Base-by-base conservation (phyloP, 2,329 filamentous ascomycete genomes). In the Drechslerella dactyloides region DNA sequence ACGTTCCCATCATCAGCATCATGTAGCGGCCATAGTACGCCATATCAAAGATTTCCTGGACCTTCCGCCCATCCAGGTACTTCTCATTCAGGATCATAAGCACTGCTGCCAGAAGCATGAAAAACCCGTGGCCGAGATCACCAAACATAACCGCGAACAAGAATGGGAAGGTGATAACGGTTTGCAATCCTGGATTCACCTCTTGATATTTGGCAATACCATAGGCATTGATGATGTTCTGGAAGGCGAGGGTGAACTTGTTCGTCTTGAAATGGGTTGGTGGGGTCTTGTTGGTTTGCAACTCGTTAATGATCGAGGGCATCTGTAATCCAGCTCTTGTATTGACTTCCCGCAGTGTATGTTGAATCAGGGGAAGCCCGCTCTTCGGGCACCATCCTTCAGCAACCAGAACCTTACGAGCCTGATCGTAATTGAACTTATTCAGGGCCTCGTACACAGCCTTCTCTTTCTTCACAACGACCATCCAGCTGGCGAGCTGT, bases 101-200 rank as follows among this genome's bases (percentile, higher is more conserved):
- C 63, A 87, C 78, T 13, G 94, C 90, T 65, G 91, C 90, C 63
- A 86, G 79, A 48, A 93, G 84, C 90, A 99, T 96, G 80, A 99
- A 90, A 75, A 89, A 80, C 75, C 93, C 94, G 78, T 99, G 94
- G 57, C 94, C 96, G 69, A 96, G 89, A 81, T 99, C 94, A 83
- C 94, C 96, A 79, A 99, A 99, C 94, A 99, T 99, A 86, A 99
- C 94, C 55, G 94, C 94, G 79, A 99, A 99, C 74, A 99, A 84
- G 84, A 99, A 99, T n/a, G 96, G 94, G 81, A 99, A 99, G 4
- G 94, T 99, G 74, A 99, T 89, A 75, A 97, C 92, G 57, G 96
- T 94, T 40, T 93, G 93, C 21, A 99, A 85, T 73, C 92, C 93
- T 65, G 94, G 94, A 81, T 99, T 99, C 80, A 97, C 90, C 82